Evolutionary conservation across 768 basidiomycete species (phyloP).

Genomic region (Sistotremastrum niveocremeum): DNA sequence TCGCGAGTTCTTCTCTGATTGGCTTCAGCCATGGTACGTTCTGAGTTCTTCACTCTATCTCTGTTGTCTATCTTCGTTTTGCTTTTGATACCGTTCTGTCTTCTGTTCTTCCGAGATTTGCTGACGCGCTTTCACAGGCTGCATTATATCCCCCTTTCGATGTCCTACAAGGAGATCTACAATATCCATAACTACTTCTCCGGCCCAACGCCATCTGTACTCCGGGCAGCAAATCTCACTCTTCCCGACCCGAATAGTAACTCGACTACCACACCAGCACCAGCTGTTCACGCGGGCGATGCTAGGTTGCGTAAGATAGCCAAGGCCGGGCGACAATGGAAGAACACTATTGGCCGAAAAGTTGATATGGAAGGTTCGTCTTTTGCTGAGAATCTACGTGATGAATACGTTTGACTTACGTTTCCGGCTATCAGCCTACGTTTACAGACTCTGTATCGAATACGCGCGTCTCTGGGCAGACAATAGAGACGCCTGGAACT

Average conservation of each 20-base stretch:
- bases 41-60: background rate
- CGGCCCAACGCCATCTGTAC: constrained; percentile 53
- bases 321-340: constrained; percentile 88
- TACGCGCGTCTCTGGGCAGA: constrained; percentile 80
- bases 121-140: constrained; percentile 38
- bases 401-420: constrained; percentile 1
- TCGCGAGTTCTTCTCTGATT: constrained; percentile 79
- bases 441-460: constrained; percentile 78
- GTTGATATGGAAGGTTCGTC: constrained; percentile 85
- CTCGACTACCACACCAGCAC: constrained; percentile 19
- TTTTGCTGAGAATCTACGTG: background rate
- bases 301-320: constrained; percentile 68
- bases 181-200: constrained; percentile 91
- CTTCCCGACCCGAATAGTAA: constrained; percentile 13
- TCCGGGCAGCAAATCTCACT: constrained; percentile 40
- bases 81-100: constrained; percentile 11
- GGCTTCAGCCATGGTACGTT: constrained; percentile 80
- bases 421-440: constrained; percentile 42
- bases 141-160: constrained; percentile 87
- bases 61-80: background rate
- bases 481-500: constrained; percentile 62
- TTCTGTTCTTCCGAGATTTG: background rate
- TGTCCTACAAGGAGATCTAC: constrained; percentile 82
- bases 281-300: constrained; percentile 46
- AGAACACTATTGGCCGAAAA: constrained; percentile 63